Base-by-base conservation (phyloP, 495 filamentous ascomycete species). In the Margaritispora aquatica region DNA sequence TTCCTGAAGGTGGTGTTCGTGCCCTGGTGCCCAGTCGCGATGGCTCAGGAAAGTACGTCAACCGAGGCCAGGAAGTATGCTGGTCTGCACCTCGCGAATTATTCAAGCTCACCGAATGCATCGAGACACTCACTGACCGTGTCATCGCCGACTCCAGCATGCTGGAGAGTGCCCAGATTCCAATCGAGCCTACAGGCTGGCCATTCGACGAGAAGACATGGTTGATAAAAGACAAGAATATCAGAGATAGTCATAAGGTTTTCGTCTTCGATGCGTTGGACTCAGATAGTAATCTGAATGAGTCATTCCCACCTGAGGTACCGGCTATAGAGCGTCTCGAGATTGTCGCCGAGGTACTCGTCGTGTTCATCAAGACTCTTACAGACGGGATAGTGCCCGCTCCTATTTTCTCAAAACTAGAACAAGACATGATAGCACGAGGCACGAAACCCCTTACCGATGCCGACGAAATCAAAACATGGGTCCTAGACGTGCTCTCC, bases 101-200 rank as follows among this genome's bases (percentile, higher is more conserved):
- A 29, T 95, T 96, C 72, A 84, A 84, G 66, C 80, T 98, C 62
- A 97, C 90, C 11, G 88, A 95, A 64, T 82, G 85, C 1, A 79
- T 96, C 63, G 90, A 93, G 63, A 78, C 79, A 49, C 74, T 96
- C 46, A 79, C 79, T 2, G 88, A 92, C 59, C 81, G 90, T 11
- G 84, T 80, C 2, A 69, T 90, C 24, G 93, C 92, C 4, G 93
- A 96, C 64, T 88, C 86, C 77, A 83, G 84, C 58, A 96, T 96
- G 90, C 81, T 82, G 1, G 82, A 83, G 55, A 76, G 73, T 20
- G 70, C 74, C n/a, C 80, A 86, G 10, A 13, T 63, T 10, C 75
- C 74, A 23, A 68, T 76, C 17, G 76, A 78, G 15, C 70, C 75
- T 1, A 26, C 51, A 19, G 86, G 78, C 7, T 96, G 92, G 92